phyloP scores from a whole-genome alignment of 306 rosid genomes.

The Erythrophleum fordii region DNA sequence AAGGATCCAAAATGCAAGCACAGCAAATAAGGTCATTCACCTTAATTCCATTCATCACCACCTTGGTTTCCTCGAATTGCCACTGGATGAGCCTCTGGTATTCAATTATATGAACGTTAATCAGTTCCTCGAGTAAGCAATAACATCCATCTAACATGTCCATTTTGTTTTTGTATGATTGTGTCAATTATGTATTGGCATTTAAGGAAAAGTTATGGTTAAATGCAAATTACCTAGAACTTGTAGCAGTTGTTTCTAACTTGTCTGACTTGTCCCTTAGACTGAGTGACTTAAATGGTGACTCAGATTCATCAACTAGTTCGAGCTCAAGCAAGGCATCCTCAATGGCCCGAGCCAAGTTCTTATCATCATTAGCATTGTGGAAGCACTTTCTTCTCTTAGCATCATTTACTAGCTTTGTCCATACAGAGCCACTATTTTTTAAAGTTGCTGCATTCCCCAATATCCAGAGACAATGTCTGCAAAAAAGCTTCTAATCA shows the following conservation, averaged over 20 bases:
- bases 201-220: neutral
- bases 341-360: constrained; percentile 41
- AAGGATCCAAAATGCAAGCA: no score
- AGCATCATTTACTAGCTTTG: constrained; percentile 48
- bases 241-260: neutral
- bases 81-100: neutral
- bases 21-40: no score
- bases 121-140: neutral
- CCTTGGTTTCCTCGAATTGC: neutral
- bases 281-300: constrained; percentile 23
- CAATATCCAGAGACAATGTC: constrained; percentile 62
- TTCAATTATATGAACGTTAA: neutral
- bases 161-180: no score
- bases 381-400: constrained; percentile 41
- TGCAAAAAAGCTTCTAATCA: neutral
- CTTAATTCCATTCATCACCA: no score
- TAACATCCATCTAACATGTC: no score
- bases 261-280: no score
- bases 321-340: neutral
- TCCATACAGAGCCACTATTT: constrained; percentile 48
- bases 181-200: no score
- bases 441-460: constrained; percentile 58
- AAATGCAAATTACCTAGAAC: constrained; percentile 17
- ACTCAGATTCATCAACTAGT: neutral
- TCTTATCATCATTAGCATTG: constrained; percentile 45